A percentile compares a stretch with the other conserved stretches of the same genome.
phyloP scores from a whole-genome alignment of 148 eudicot genomes.

The Cornus kousa region DNA sequence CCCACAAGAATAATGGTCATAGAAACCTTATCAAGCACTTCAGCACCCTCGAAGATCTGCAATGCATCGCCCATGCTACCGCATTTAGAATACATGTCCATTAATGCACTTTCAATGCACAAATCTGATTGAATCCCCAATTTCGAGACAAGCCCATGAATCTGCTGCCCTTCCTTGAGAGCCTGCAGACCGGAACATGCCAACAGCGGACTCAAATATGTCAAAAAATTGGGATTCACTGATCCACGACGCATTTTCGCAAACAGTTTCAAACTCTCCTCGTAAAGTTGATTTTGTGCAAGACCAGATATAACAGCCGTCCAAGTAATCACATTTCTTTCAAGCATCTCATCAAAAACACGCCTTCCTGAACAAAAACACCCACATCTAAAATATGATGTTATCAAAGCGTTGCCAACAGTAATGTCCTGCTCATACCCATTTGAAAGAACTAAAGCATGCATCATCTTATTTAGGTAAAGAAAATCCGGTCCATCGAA shows the following conservation, averaged over 20 bases:
- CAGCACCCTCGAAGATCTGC: slow-evolving; percentile 59
- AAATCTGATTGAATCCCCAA: slow-evolving; percentile 65
- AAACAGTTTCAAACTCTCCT: slow-evolving; percentile 59
- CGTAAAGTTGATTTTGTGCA: slow-evolving; percentile 47
- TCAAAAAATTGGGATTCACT: slow-evolving; percentile 65
- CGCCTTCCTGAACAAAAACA: slow-evolving; percentile 38
- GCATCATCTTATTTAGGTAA: slow-evolving; percentile 42
- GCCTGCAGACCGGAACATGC: slow-evolving; percentile 77
- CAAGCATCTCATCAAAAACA: slow-evolving; percentile 58
- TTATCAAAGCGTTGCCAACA: slow-evolving; percentile 68
- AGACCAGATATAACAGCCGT: slow-evolving; percentile 82
- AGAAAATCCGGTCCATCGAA: slow-evolving; percentile 34
- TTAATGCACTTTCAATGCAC: slow-evolving; percentile 72
- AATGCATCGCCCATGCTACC: slow-evolving; percentile 54
- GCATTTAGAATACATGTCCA: slow-evolving; percentile 95
- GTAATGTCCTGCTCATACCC: slow-evolving; percentile 54
- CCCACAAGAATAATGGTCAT: slow-evolving; percentile 71
- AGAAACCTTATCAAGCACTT: slow-evolving; percentile 65
- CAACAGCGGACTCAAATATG: slow-evolving; percentile 60
- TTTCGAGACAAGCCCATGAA: slow-evolving; percentile 65
- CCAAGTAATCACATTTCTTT: slow-evolving; percentile 77
- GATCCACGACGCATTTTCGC: slow-evolving; percentile 41
- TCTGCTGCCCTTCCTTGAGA: slow-evolving; percentile 55
- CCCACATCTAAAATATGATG: slow-evolving; percentile 56
- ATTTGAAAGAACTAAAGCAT: slow-evolving; percentile 46